Percentiles rank a stretch among this genome's conserved stretches.
These are phyloP conservation scores for Bacidia gigantensis DNA, from an alignment of 495 filamentous ascomycete genomes.

Conservation along the genomic window DNA sequence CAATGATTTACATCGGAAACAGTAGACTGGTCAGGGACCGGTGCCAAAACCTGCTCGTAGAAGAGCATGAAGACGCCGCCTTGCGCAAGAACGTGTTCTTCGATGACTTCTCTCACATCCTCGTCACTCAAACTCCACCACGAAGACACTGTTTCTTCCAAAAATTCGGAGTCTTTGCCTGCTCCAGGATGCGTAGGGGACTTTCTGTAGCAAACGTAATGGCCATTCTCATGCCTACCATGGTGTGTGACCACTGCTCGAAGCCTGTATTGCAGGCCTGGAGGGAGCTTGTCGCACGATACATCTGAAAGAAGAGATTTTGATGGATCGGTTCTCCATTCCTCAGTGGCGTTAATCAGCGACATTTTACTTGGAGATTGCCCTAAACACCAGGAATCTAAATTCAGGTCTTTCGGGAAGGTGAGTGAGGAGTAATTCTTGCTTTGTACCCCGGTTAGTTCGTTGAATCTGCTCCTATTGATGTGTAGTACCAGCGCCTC, in stretches of 20 bases:
- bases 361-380: constrained; percentile 18
- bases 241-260: constrained; percentile 80
- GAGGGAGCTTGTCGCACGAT: constrained; percentile 22
- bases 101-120: constrained; percentile 57
- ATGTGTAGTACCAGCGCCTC: constrained; percentile 70
- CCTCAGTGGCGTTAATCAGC: constrained; percentile 35
- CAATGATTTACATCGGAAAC: too few relatives aligned
- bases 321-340: constrained; percentile 52
- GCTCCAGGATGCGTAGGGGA: constrained; percentile 19
- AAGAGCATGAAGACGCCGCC: constrained; percentile 95
- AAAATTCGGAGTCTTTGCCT: constrained; percentile 17
- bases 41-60: constrained; percentile 44
- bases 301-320: constrained; percentile 49
- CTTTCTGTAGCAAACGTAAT: constrained; percentile 83
- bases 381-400: constrained; percentile 67
- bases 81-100: constrained; percentile 58
- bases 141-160: constrained; percentile 25
- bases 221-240: constrained; percentile 84
- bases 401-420: constrained; percentile 60
- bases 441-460: constrained; percentile 54
- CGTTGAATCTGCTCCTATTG: constrained; percentile 84
- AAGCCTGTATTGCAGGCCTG: constrained; percentile 58
- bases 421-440: constrained; percentile 72
- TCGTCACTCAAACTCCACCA: constrained; percentile 89
- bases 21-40: too few relatives aligned